phyloP scores from a whole-genome alignment of 2,329 filamentous ascomycete species.

The Epichloe scottii region DNA sequence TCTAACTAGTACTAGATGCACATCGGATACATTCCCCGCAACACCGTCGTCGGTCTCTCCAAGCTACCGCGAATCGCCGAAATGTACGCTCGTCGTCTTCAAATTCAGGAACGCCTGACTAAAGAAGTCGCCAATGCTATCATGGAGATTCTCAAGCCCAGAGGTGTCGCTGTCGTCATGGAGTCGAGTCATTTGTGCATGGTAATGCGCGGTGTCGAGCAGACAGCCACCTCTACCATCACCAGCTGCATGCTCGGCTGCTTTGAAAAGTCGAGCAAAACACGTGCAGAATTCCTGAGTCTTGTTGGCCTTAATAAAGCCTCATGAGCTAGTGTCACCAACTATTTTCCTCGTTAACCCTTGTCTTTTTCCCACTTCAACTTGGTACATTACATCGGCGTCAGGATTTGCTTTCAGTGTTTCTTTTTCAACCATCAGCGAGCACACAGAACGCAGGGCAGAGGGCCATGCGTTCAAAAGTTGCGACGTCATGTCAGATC shows the following conservation, averaged over 20 bases:
- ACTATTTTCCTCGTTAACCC: not conserved
- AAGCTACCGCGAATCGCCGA: conserved; percentile 93
- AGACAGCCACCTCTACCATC: conserved; percentile 74
- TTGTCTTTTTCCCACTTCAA: conserved; percentile 1
- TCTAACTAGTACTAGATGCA: conserved; percentile 59
- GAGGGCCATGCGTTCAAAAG: conserved; percentile 20
- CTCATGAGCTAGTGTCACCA: not conserved
- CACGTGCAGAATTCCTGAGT: conserved; percentile 87
- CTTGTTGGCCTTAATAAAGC: conserved; percentile 49
- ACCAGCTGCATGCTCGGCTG: conserved; percentile 97
- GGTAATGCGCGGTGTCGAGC: conserved; percentile 97
- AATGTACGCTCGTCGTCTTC: conserved; percentile 86
- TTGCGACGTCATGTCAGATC: not conserved
- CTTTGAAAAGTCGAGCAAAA: conserved; percentile 86
- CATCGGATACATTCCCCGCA: conserved; percentile 90
- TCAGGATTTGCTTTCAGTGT: not conserved
- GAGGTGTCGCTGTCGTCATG: conserved; percentile 95
- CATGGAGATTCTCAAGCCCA: conserved; percentile 82
- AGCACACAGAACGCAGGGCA: not conserved
- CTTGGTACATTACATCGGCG: not conserved
- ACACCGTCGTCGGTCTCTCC: conserved; percentile 86
- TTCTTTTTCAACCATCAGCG: too few relatives aligned
- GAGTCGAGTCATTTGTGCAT: conserved; percentile 95
- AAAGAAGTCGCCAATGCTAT: conserved; percentile 93
- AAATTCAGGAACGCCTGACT: conserved; percentile 92